These are phyloP conservation scores for Plantago lanceolata DNA, from an alignment of 305 asterid genomes.

Conservation along the genomic window DNA sequence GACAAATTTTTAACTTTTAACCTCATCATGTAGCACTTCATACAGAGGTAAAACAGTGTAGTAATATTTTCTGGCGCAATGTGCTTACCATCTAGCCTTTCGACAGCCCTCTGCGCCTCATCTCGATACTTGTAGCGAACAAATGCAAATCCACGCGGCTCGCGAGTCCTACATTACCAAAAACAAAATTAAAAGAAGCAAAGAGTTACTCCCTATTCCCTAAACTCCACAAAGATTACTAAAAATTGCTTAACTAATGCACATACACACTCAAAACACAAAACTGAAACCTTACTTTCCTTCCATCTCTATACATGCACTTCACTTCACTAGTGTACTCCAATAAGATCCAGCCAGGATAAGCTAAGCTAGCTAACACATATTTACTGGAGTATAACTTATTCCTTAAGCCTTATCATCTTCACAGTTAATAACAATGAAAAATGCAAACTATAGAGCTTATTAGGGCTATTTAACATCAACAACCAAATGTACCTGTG, in stretches of 20 bases:
- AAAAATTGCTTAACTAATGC: constrained; percentile 7
- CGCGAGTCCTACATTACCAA: constrained; percentile 60
- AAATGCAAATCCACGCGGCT: constrained; percentile 92
- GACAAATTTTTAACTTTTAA: not conserved
- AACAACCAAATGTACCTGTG: constrained; percentile 15
- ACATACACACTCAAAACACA: not conserved
- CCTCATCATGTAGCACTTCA: not conserved
- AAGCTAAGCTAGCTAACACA: too few species aligned
- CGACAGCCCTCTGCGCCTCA: constrained; percentile 90
- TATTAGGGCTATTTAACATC: too few species aligned
- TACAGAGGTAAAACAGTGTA: not conserved
- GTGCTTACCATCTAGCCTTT: constrained; percentile 78
- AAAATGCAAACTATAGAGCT: too few species aligned
- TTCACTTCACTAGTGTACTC: too few species aligned
- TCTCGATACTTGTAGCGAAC: constrained; percentile 92
- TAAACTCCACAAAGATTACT: not conserved
- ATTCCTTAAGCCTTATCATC: too few species aligned
- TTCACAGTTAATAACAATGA: too few species aligned
- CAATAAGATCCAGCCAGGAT: too few species aligned
- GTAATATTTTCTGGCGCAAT: not conserved
- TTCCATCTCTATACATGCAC: too few species aligned
- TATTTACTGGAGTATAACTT: too few species aligned
- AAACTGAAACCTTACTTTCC: too few species aligned
- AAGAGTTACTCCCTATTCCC: too few species aligned
- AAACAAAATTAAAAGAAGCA: not conserved